Base-by-base conservation (phyloP, 441 rosid genomes). In the Macaranga tanarius region DNA sequence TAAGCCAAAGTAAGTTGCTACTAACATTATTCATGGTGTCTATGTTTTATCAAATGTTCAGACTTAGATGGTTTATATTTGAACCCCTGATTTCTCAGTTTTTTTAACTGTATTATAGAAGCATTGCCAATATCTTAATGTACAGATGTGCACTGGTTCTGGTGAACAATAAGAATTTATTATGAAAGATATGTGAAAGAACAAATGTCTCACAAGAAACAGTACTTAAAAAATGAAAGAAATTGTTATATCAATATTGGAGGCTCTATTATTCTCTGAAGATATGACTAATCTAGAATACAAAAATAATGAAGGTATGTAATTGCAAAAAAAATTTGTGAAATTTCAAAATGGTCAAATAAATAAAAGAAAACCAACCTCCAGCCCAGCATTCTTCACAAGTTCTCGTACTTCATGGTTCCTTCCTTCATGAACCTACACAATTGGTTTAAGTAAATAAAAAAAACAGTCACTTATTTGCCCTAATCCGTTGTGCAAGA, bases 401-500 rank as follows among this genome's bases (percentile, higher is more conserved):
- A 94, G 85, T 86, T 92, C 99, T 67, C 97, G 87, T 57, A 94
- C 95, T 84, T 92, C 97, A 63, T 92, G 99, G 76, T 90, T 92
- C 77, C 97, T 89, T 64, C 99, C 97, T 84, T 94, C 96, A 70
- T 92, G 93, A 84, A 94, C 97, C 99, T 92, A 84, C 78, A 77
- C 26, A 61, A 50, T 38, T 61, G 63, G 54, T 65, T 82, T 28
- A 70, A 69, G 57, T 13, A 38, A 58, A 63, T 38, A 52, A 65
- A 48, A 31, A 10, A 56, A 19, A n/a, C 16, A 1, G 17, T 48
- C 48, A 67, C 19, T 62, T 69, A 20, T 34, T 17, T 23, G 52
- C 34, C 68, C 19, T 62, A 61, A 80, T 70, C 38, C 23, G 44
- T 48, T 17, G 9, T 57, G 25, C 22, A 74, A 45, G 65, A 13